These are phyloP conservation scores for Nakaseomyces kungkrabaensis DNA, from an alignment of 1,139 yeast species.

Conservation along the genomic window DNA sequence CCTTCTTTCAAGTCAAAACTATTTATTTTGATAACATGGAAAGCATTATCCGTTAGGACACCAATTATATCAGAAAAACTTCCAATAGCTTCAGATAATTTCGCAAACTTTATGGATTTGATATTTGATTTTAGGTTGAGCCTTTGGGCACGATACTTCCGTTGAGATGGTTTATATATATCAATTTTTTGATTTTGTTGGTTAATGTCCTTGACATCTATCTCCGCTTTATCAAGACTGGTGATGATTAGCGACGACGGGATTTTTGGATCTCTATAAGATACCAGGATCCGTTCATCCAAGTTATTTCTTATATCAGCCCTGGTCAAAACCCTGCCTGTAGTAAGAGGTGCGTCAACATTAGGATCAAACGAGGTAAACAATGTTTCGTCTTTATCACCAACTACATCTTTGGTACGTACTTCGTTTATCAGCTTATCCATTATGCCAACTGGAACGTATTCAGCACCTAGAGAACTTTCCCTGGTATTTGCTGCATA, in stretches of 20 bases:
- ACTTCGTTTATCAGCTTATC: background rate
- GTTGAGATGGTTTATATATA: background rate
- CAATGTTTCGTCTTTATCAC: background rate
- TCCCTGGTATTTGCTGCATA: background rate
- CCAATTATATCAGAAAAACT: slow-evolving; percentile 21
- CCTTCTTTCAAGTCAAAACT: slow-evolving; percentile 9
- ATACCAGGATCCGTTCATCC: background rate
- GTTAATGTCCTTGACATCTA: background rate
- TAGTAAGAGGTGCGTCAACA: background rate
- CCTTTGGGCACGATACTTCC: slow-evolving; percentile 3
- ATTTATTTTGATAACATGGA: slow-evolving; percentile 18
- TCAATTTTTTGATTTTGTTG: background rate
- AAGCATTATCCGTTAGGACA: slow-evolving; percentile 20
- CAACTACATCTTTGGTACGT: background rate
- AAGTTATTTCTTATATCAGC: slow-evolving; percentile 1
- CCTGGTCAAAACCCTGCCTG: slow-evolving; percentile 1
- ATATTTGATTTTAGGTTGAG: slow-evolving; percentile 19
- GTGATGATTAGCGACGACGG: background rate
- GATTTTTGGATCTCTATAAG: background rate
- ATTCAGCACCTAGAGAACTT: background rate
- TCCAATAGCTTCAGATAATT: slow-evolving; percentile 13
- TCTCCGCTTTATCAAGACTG: background rate
- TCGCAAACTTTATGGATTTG: slow-evolving; percentile 21
- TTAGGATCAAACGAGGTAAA: slow-evolving; percentile 1
- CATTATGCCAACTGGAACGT: background rate